Conservation (phyloP, 352 stramenopile species). For the Saprolegnia diclina region DNA sequence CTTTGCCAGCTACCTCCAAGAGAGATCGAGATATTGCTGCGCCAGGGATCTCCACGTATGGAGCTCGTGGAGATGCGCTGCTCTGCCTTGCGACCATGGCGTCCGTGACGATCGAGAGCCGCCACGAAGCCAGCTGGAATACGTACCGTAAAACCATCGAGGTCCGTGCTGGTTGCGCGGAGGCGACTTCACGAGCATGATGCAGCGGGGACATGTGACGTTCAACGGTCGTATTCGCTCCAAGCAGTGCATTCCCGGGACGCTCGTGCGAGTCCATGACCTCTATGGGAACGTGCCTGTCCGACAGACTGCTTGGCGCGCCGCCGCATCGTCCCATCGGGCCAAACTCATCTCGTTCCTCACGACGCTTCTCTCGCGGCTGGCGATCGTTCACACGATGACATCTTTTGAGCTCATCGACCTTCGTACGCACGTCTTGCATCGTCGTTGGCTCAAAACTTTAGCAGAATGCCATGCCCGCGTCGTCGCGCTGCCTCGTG, state of each 20-base stretch:
- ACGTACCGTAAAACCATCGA: slow-evolving; percentile 63
- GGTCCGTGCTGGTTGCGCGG: slow-evolving; percentile 29
- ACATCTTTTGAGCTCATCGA: slow-evolving; percentile 53
- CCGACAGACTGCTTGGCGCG: slow-evolving; percentile 32
- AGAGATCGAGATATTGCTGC: not conserved
- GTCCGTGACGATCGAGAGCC: slow-evolving; percentile 60
- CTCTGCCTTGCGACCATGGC: slow-evolving; percentile 39
- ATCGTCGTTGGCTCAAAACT: not conserved
- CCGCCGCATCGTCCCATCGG: slow-evolving; percentile 28
- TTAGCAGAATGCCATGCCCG: slow-evolving; percentile 26
- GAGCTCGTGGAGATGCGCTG: slow-evolving; percentile 47
- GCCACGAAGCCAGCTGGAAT: slow-evolving; percentile 45
- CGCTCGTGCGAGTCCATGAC: slow-evolving; percentile 40
- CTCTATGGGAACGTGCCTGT: slow-evolving; percentile 65
- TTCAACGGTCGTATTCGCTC: slow-evolving; percentile 50
- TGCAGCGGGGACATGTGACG: slow-evolving; percentile 44
- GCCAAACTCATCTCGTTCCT: slow-evolving; percentile 39
- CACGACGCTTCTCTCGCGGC: slow-evolving; percentile 41
- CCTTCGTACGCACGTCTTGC: not conserved
- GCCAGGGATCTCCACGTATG: slow-evolving; percentile 32
- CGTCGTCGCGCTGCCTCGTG: not conserved
- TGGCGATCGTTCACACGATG: slow-evolving; percentile 71
- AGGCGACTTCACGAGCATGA: not conserved
- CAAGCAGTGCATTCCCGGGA: slow-evolving; percentile 35
- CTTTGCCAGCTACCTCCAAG: slow-evolving; percentile 41